Conservation (phyloP, 2,329 filamentous ascomycete species). For the Trichoderma sp. region DNA sequence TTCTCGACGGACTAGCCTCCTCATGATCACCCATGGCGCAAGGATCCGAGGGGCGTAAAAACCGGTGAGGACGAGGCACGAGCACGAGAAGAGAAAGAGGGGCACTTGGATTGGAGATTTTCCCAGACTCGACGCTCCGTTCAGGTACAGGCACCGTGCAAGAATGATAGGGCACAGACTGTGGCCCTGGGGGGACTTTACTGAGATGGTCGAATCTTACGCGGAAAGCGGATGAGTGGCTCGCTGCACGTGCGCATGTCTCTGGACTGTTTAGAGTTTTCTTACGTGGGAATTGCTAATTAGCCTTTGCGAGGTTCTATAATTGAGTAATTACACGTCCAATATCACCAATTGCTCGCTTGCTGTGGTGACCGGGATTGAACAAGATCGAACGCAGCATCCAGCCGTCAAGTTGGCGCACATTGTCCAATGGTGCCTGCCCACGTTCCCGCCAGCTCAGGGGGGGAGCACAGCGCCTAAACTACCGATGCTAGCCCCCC, state of each 20-base stretch:
- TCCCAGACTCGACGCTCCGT: neutral
- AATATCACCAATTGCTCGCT: neutral
- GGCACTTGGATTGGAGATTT: neutral
- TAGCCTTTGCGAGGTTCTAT: neutral
- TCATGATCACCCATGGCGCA: conserved; percentile 17
- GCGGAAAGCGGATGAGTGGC: neutral
- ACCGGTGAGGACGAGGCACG: conserved; percentile 19
- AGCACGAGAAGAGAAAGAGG: neutral
- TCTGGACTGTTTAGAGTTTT: neutral
- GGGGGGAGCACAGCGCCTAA: conserved; percentile 6
- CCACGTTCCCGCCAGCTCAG: neutral
- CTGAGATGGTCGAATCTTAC: neutral
- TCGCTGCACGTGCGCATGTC: conserved; percentile 12
- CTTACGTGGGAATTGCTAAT: neutral
- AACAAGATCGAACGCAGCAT: neutral
- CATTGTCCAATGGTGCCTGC: neutral
- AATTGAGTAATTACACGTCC: neutral
- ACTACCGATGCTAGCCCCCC: conserved; percentile 17
- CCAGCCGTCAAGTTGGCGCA: neutral
- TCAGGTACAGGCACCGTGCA: conserved; percentile 24
- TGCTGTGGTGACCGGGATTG: neutral
- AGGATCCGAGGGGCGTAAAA: neutral
- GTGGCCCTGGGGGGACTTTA: neutral
- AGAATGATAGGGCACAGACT: neutral
- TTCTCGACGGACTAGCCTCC: neutral